Conservation (phyloP, 768 basidiomycete genomes). For the Mycena latifolia region DNA sequence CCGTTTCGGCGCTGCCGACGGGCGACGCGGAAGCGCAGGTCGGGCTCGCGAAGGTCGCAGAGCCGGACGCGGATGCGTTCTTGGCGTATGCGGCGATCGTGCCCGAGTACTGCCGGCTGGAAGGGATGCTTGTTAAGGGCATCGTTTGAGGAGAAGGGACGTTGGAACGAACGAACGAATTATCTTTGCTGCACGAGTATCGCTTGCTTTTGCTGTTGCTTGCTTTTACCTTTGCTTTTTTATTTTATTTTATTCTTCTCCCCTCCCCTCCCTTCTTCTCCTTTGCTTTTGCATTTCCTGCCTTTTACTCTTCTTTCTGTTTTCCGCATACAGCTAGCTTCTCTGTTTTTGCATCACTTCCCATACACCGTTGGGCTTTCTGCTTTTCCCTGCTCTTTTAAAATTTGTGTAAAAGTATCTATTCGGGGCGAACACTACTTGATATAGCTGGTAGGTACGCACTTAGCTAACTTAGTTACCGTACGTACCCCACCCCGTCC, state of each 20-base stretch:
- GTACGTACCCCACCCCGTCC: background rate
- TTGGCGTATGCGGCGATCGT: constrained; percentile 89
- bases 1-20: constrained; percentile 79
- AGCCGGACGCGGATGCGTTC: constrained; percentile 87
- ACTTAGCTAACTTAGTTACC: background rate
- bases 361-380: background rate
- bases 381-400: background rate
- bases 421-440: background rate
- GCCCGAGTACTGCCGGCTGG: constrained; percentile 85
- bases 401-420: constrained; percentile 15
- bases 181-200: no score
- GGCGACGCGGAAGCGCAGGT: constrained; percentile 79
- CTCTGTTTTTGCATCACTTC: no score
- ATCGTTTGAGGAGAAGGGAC: constrained; percentile 52
- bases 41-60: constrained; percentile 85
- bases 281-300: background rate
- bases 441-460: background rate
- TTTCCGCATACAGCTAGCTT: no score
- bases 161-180: no score
- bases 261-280: background rate
- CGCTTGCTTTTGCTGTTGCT: constrained; percentile 17
- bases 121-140: constrained; percentile 81
- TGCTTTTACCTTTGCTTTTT: background rate
- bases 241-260: constrained; percentile 12
- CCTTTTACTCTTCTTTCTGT: background rate